Base-by-base conservation (phyloP, 2,329 filamentous ascomycete species). In the Colletotrichum spaethianum region DNA sequence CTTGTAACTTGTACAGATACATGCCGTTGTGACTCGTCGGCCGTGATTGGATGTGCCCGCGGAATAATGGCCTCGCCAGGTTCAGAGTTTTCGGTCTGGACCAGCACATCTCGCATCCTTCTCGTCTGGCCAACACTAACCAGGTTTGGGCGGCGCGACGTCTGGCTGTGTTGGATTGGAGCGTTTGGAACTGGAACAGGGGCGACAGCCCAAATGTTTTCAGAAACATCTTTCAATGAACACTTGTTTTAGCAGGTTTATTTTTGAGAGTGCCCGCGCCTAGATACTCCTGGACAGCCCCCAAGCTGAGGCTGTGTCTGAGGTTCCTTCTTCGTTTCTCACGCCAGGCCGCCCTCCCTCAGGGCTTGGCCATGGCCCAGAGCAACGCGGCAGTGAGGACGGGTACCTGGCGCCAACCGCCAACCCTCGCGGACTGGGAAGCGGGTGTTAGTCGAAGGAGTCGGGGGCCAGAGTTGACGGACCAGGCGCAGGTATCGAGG, bases 71-170 rank as follows among this genome's bases (percentile, higher is more conserved):
- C 69, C 64, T 68, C 64, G 36, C 38, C 57, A 53, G 36, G 57
- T 59, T 72, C 64, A 72, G 64, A 68, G 64, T 68, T 68, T 68
- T 53, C 52, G 52, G 69, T 72, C 69, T 72, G 69, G 69, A 59
- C 69, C 69, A 68, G 50, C 52, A 63, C 18, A 26, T 26, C 57
- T 31, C 12, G 46, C 63, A 72, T 72, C 69, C 69, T 63, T 63
- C 33, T n/a, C 42, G 46, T 50, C 33, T 42, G 11, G 38, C 40
- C 20, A 20, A 38, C 60, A 57, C 52, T 65, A 53, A 42, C 46
- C 67, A 53, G 31, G 63, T 31, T 48, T 44, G 23, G 55, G 38
- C n/a, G 55, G 38, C n/a, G 23, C 36, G 31, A 50, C 60, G 50
- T 26, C 38, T 55, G 65, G 46, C 20, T 59, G 31, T 42, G 23